These are phyloP conservation scores for Schizophyllum commune DNA, from an alignment of 1,284 basidiomycete genomes.

Conservation along the genomic window DNA sequence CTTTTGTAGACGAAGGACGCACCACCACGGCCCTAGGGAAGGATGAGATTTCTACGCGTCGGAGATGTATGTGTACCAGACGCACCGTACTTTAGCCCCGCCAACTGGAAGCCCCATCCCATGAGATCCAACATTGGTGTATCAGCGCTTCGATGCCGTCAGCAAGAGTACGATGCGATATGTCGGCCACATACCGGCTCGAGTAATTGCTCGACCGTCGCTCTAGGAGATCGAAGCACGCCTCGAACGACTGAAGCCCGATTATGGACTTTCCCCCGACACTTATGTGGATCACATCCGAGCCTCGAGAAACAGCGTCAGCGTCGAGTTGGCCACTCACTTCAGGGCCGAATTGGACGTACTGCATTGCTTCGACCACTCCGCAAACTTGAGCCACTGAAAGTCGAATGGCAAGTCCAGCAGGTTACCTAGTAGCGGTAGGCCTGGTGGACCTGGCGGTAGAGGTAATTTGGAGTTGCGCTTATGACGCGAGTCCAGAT, in stretches of 20 bases:
- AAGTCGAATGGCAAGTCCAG: conserved; percentile 6
- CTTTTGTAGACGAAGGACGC: not conserved
- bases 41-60: not conserved
- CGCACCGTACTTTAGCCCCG: conserved; percentile 5
- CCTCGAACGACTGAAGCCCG: conserved; percentile 2
- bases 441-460: conserved; percentile 11
- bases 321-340: not conserved
- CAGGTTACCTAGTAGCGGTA: conserved; percentile 11
- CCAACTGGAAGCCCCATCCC: conserved; percentile 9
- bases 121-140: conserved; percentile 8
- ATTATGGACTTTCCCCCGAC: conserved; percentile 5
- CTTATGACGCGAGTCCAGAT: not conserved
- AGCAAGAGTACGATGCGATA: not conserved
- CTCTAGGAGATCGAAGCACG: conserved; percentile 1
- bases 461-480: conserved; percentile 4
- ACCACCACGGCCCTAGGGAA: conserved; percentile 1
- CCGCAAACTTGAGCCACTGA: conserved; percentile 8
- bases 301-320: not conserved
- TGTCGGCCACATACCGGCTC: not conserved
- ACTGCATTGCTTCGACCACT: conserved; percentile 5
- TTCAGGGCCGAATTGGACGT: not conserved
- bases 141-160: not conserved
- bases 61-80: not conserved
- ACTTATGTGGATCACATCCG: conserved; percentile 5
- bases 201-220: conserved; percentile 5